These are phyloP conservation scores for Metschnikowia koreensis DNA, from an alignment of 805 yeast genomes.

Conservation along the genomic window DNA sequence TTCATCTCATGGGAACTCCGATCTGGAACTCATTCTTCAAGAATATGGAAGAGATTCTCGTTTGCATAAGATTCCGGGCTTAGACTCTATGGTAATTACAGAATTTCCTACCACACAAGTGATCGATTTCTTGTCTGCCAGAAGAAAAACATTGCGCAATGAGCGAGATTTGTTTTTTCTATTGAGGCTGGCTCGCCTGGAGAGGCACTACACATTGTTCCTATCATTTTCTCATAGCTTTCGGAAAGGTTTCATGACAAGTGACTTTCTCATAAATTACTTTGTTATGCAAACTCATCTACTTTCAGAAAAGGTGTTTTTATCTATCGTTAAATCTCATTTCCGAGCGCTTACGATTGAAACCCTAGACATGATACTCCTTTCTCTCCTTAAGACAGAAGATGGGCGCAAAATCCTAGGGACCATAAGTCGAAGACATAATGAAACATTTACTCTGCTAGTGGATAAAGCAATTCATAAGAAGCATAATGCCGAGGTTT, in stretches of 20 bases:
- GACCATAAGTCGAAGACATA: conserved; percentile 5
- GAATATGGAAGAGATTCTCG: conserved; percentile 1
- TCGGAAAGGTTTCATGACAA: conserved; percentile 1
- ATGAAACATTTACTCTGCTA: background rate
- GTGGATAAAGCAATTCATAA: background rate
- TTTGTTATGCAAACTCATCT: conserved; percentile 4
- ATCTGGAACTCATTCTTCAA: background rate
- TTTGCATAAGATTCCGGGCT: conserved; percentile 6
- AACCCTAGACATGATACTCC: background rate
- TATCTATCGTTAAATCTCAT: background rate
- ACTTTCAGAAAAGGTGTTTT: background rate
- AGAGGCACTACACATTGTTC: background rate
- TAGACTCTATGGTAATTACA: conserved; percentile 1
- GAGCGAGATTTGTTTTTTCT: conserved; percentile 9
- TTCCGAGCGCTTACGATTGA: background rate
- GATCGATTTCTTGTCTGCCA: conserved; percentile 1
- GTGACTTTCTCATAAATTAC: conserved; percentile 5
- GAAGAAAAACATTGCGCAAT: conserved; percentile 1
- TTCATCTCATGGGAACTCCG: background rate
- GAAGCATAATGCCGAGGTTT: background rate
- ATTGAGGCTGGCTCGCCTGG: background rate
- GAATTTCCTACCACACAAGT: background rate
- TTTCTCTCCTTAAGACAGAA: background rate
- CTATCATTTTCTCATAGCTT: conserved; percentile 4
- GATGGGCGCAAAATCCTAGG: conserved; percentile 5